Evolutionary conservation across 2,329 filamentous ascomycete genomes (phyloP), one percentile per base, ranked within the genome.

Genomic region (Chalaropsis ovoidea): DNA sequence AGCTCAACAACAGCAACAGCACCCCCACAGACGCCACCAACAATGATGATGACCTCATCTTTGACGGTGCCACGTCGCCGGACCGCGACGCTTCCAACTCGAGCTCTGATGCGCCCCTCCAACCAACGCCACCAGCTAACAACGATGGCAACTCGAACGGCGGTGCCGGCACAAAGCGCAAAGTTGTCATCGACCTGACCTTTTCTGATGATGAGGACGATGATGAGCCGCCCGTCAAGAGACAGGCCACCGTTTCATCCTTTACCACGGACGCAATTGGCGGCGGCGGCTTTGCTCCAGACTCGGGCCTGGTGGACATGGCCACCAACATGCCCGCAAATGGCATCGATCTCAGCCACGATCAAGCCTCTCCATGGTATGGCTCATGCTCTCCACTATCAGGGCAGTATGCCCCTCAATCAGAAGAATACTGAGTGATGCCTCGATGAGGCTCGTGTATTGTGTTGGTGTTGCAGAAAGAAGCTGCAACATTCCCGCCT

Each of bases 151-250:
- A 3, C 54, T 19, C 39, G 27, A 63, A 6, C 42, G 73, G 71
- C 15, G 72, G 75, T 24, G 75, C 69, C 42, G 77, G 77, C 68
- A 72, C 72, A 65, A 84, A 84, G 72, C 77, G 82, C 24, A 76
- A 78, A 1, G 78, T 81, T 56, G 79, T 85, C 1, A 85, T 86
- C 68, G 83, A 86, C 69, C 73, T 86, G 68, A 86, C 83, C 0
- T 72, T 82, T 6, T 82, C 80, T 63, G 82, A 82, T 67, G 80
- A 83, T 56, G 81, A 83, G 64, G 65, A 67, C n/a, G 80, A 82
- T 47, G 78, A 80, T 19, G 76, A 78, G 60, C 75, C 77, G 3
- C 75, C 79, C 1, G 68, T 74, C 4, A 84, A 85, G 73, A 76
- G 81, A 61, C 78, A 79, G 68, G 74, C 66, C 17, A 61, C 61